Percentiles rank a stretch among this genome's conserved stretches.
These are phyloP conservation scores for Auricularia auricula-judae DNA, from an alignment of 768 basidiomycete species.

Conservation along the genomic window DNA sequence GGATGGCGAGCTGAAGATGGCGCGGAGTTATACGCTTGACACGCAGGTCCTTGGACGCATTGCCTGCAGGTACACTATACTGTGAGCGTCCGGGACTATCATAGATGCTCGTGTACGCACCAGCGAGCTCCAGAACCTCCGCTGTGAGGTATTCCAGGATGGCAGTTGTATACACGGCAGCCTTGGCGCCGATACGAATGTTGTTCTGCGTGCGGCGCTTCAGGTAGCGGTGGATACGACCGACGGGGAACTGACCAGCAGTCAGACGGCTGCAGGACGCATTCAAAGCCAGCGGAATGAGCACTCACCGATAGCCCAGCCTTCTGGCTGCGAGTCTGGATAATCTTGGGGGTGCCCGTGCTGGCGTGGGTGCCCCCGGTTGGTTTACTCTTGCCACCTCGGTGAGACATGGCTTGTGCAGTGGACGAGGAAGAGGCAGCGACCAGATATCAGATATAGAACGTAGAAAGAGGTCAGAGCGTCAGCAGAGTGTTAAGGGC, in stretches of 20 bases:
- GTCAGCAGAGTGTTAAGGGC: not conserved
- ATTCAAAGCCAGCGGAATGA: not conserved
- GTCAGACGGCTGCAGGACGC: not conserved
- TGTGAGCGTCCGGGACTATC: not conserved
- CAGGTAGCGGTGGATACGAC: constrained; percentile 93
- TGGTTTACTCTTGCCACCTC: not conserved
- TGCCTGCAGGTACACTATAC: constrained; percentile 39
- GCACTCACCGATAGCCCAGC: constrained; percentile 73
- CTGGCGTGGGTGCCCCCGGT: not conserved
- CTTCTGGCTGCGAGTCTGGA: constrained; percentile 44
- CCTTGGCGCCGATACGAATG: constrained; percentile 93
- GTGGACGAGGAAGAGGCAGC: too few species aligned
- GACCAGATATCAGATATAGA: too few species aligned
- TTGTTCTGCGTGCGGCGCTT: constrained; percentile 90
- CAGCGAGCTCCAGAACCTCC: constrained; percentile 91
- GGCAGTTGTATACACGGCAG: constrained; percentile 92
- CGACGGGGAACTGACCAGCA: constrained; percentile 72
- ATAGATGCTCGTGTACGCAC: constrained; percentile 32
- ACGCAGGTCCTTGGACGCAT: constrained; percentile 93
- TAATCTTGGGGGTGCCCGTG: not conserved
- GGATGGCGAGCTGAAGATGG: constrained; percentile 90
- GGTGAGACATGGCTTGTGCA: not conserved
- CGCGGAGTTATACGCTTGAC: constrained; percentile 96
- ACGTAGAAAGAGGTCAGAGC: too few species aligned
- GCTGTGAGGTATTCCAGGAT: constrained; percentile 95